phyloP scores from a whole-genome alignment of 768 basidiomycete genomes.

The Boletus rubropictus region DNA sequence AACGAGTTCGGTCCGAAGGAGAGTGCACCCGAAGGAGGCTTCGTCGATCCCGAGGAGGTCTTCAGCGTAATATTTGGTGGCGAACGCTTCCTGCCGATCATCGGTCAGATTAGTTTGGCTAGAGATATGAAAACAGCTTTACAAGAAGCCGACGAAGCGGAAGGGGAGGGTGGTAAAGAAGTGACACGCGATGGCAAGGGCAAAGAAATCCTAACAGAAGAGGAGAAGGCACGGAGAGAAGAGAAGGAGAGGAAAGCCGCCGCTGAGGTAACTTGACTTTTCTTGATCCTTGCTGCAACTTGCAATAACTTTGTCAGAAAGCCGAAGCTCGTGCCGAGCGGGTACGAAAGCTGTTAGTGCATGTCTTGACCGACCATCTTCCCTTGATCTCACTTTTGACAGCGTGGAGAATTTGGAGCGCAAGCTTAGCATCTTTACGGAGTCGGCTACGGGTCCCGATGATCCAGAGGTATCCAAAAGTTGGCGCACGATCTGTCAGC shows the following conservation, averaged over 20 bases:
- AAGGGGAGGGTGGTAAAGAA: slow-evolving; percentile 38
- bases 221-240: slow-evolving; percentile 70
- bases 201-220: slow-evolving; percentile 50
- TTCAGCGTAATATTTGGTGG: slow-evolving; percentile 87
- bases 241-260: slow-evolving; percentile 61
- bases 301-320: slow-evolving; percentile 46
- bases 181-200: slow-evolving; percentile 50
- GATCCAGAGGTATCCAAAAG: slow-evolving; percentile 66
- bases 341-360: slow-evolving; percentile 53
- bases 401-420: slow-evolving; percentile 67
- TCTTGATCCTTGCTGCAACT: not conserved
- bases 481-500: slow-evolving; percentile 69
- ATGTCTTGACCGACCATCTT: not conserved
- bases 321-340: slow-evolving; percentile 73
- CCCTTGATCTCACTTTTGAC: slow-evolving; percentile 2
- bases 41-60: slow-evolving; percentile 80
- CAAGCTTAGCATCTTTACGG: slow-evolving; percentile 83
- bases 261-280: slow-evolving; percentile 51
- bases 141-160: slow-evolving; percentile 78
- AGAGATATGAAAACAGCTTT: slow-evolving; percentile 90
- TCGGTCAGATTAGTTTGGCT: slow-evolving; percentile 83
- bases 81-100: slow-evolving; percentile 78
- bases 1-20: slow-evolving; percentile 88
- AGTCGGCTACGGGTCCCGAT: slow-evolving; percentile 66
- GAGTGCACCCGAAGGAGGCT: slow-evolving; percentile 76